Percentiles rank a stretch among this genome's conserved stretches.
Evolutionary conservation across 202 grass and related monocot species (phyloP).

Genomic region (Setaria italica): DNA sequence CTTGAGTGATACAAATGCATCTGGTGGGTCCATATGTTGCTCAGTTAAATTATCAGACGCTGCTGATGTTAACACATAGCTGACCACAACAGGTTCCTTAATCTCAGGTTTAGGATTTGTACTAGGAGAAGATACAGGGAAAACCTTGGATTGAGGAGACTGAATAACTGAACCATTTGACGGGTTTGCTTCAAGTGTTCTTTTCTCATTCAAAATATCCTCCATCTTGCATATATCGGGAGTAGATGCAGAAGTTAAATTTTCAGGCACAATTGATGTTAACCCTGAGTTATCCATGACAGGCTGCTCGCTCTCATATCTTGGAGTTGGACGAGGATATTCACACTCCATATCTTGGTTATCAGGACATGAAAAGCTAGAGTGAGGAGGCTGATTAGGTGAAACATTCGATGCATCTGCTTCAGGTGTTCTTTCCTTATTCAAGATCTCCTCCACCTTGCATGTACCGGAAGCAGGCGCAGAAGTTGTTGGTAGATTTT

Average conservation of each 20-base stretch:
- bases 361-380: conserved; percentile 10
- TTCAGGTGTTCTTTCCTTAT: conserved; percentile 39
- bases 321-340: conserved; percentile 47
- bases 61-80: conserved; percentile 36
- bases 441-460: conserved; percentile 26
- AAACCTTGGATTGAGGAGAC: conserved; percentile 19
- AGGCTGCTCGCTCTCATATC: conserved; percentile 44
- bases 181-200: conserved; percentile 23
- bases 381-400: background rate
- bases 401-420: conserved; percentile 21
- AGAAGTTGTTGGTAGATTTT: conserved; percentile 24
- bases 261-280: conserved; percentile 38
- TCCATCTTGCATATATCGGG: conserved; percentile 17
- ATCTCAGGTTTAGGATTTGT: conserved; percentile 45
- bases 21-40: conserved; percentile 31
- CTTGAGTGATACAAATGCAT: conserved; percentile 37
- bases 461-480: conserved; percentile 3
- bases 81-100: conserved; percentile 42
- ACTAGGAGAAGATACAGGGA: conserved; percentile 19
- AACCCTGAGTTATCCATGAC: conserved; percentile 34
- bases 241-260: conserved; percentile 25
- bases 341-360: conserved; percentile 38
- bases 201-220: conserved; percentile 27
- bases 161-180: conserved; percentile 26
- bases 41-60: conserved; percentile 29